phyloP scores from a whole-genome alignment of 495 filamentous ascomycete genomes.

The Hypoxylon subgilvum region DNA sequence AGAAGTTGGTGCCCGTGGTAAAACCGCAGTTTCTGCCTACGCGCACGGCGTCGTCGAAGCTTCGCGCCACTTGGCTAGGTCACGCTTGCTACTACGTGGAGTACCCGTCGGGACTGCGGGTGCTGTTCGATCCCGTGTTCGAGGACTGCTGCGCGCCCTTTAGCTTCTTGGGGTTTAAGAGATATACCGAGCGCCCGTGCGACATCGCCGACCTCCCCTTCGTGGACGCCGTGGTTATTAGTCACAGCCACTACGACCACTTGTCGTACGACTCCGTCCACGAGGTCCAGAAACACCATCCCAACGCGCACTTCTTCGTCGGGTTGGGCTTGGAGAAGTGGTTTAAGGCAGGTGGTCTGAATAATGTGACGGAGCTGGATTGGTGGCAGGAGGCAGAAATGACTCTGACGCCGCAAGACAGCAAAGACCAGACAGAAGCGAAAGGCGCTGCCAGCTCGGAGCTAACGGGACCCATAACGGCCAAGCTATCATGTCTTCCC shows the following conservation, averaged over 20 bases:
- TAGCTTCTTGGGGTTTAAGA: conserved; percentile 72
- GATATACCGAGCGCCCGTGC: conserved; percentile 82
- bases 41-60: conserved; percentile 57
- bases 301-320: conserved; percentile 86
- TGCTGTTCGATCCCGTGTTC: conserved; percentile 96
- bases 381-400: conserved; percentile 93
- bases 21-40: conserved; percentile 72
- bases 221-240: conserved; percentile 89
- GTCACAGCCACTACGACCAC: conserved; percentile 95
- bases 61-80: conserved; percentile 95
- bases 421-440: conserved; percentile 39
- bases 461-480: conserved; percentile 62
- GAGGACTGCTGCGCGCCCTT: conserved; percentile 84
- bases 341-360: conserved; percentile 72
- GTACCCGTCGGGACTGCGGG: conserved; percentile 84
- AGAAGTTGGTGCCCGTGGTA: conserved; percentile 68
- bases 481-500: conserved; percentile 80
- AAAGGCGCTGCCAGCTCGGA: neutral
- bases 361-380: conserved; percentile 84
- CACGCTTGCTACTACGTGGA: conserved; percentile 95
- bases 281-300: conserved; percentile 72
- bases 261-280: conserved; percentile 75
- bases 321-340: conserved; percentile 86
- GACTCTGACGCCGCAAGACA: conserved; percentile 56
- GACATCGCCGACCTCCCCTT: conserved; percentile 77